Percentiles rank a stretch among this genome's conserved stretches.
Conservation (phyloP, 2,329 filamentous ascomycete species). For the Fusarium sp. region DNA sequence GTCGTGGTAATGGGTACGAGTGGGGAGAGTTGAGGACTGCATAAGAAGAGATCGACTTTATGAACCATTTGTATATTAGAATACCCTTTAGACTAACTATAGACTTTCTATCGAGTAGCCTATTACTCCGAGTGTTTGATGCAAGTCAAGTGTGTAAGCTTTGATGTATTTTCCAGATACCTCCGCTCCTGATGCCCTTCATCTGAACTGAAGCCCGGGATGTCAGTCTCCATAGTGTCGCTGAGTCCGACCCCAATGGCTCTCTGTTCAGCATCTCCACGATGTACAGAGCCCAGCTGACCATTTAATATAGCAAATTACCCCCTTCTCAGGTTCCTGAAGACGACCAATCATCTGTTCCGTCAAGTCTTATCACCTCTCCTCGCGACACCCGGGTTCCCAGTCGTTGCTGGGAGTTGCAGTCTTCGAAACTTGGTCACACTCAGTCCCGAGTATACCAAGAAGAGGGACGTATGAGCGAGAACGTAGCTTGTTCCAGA, state of each 20-base stretch:
- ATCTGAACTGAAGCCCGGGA: background rate
- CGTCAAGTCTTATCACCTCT: background rate
- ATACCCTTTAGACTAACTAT: background rate
- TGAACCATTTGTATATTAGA: background rate
- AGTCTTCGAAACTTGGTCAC: background rate
- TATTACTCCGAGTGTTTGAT: background rate
- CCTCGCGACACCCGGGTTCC: background rate
- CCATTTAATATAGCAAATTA: background rate
- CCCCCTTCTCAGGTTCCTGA: background rate
- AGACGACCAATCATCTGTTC: background rate
- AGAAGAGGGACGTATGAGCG: rapidly evolving
- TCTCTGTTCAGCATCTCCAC: rapidly evolving
- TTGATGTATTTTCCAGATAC: background rate
- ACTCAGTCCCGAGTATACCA: background rate
- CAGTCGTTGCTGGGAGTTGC: background rate
- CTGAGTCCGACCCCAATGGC: background rate
- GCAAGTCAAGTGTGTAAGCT: background rate
- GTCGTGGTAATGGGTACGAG: slow-evolving; percentile 58
- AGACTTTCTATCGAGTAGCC: background rate
- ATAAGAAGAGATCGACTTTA: background rate
- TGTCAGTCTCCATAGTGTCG: background rate
- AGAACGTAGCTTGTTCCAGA: background rate
- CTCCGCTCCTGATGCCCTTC: background rate
- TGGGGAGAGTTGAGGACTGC: background rate
- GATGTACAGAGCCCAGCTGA: background rate